Evolutionary conservation across 2,329 filamentous ascomycete species (phyloP).

Genomic region (Colletotrichum brevisporum): DNA sequence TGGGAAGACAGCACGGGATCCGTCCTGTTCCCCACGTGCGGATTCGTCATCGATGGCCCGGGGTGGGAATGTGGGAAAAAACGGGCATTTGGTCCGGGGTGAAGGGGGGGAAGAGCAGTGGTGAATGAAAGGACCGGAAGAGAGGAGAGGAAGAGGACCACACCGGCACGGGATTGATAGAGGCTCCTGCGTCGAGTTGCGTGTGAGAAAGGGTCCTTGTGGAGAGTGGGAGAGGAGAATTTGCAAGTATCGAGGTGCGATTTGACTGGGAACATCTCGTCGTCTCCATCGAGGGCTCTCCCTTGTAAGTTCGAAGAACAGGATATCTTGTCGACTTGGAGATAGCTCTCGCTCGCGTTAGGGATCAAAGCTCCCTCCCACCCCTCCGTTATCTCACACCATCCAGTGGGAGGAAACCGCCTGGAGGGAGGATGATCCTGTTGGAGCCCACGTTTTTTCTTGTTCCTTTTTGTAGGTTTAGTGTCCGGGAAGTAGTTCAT

Average conservation of each 20-base stretch:
- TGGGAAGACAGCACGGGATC: background rate
- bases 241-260: slow-evolving; percentile 27
- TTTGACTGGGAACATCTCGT: slow-evolving; percentile 1
- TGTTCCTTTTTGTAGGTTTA: background rate
- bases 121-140: slow-evolving; percentile 4
- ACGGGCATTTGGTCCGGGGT: background rate
- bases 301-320: slow-evolving; percentile 8
- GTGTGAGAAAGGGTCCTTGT: slow-evolving; percentile 6
- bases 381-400: background rate
- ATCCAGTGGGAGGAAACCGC: background rate
- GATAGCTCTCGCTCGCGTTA: background rate
- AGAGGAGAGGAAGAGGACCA: background rate
- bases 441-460: slow-evolving; percentile 10
- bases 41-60: slow-evolving; percentile 10
- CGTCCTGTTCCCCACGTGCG: slow-evolving; percentile 8
- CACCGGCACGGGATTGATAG: slow-evolving; percentile 13
- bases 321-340: slow-evolving; percentile 10
- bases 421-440: slow-evolving; percentile 6
- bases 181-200: slow-evolving; percentile 14
- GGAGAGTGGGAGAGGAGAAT: background rate
- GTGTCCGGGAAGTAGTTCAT: slow-evolving; percentile 3
- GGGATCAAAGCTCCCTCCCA: slow-evolving; percentile 24
- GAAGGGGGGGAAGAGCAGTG: background rate
- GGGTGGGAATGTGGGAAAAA: slow-evolving; percentile 12
- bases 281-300: background rate